These are phyloP conservation scores for Phytophthora sojae DNA, from an alignment of 352 stramenopile species.

Conservation along the genomic window DNA sequence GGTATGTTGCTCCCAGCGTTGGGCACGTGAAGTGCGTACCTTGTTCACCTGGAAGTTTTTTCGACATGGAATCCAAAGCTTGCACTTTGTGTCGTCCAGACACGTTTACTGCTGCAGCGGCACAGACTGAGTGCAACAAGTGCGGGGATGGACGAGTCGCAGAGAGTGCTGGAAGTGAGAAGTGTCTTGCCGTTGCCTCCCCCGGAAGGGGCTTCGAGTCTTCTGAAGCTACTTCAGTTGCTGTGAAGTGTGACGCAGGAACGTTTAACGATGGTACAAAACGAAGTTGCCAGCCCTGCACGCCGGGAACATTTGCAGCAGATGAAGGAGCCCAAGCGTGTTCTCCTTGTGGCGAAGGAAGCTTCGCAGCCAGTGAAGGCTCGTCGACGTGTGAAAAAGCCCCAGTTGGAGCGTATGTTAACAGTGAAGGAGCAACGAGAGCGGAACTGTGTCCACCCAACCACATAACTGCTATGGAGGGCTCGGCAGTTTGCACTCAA, in stretches of 20 bases:
- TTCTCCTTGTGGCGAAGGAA: slow-evolving; percentile 40
- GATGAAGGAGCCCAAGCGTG: slow-evolving; percentile 26
- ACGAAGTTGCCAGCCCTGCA: slow-evolving; percentile 43
- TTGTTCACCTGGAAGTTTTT: slow-evolving; percentile 53
- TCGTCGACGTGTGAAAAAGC: slow-evolving; percentile 39
- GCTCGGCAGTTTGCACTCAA: slow-evolving; percentile 35
- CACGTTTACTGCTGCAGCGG: slow-evolving; percentile 38
- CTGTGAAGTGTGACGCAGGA: slow-evolving; percentile 42
- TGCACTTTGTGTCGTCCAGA: slow-evolving; percentile 49
- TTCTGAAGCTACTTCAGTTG: neutral
- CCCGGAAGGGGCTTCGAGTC: slow-evolving; percentile 29
- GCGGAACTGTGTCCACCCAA: slow-evolving; percentile 42
- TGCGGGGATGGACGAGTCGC: slow-evolving; percentile 44
- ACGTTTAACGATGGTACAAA: slow-evolving; percentile 47
- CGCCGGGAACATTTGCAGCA: slow-evolving; percentile 38
- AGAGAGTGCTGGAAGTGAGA: slow-evolving; percentile 37
- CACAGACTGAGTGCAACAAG: slow-evolving; percentile 35
- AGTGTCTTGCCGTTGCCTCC: slow-evolving; percentile 32
- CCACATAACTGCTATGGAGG: slow-evolving; percentile 24
- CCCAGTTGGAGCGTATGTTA: slow-evolving; percentile 47
- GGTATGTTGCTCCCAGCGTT: slow-evolving; percentile 42
- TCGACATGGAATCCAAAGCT: slow-evolving; percentile 27
- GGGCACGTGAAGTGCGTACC: slow-evolving; percentile 47
- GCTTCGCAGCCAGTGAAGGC: slow-evolving; percentile 36
- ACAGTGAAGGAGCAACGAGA: slow-evolving; percentile 34